A percentile compares a stretch with the other conserved stretches of the same genome.
These are phyloP conservation scores for Sclerotinia spermophila DNA, from an alignment of 2,329 filamentous ascomycete species.

Conservation along the genomic window DNA sequence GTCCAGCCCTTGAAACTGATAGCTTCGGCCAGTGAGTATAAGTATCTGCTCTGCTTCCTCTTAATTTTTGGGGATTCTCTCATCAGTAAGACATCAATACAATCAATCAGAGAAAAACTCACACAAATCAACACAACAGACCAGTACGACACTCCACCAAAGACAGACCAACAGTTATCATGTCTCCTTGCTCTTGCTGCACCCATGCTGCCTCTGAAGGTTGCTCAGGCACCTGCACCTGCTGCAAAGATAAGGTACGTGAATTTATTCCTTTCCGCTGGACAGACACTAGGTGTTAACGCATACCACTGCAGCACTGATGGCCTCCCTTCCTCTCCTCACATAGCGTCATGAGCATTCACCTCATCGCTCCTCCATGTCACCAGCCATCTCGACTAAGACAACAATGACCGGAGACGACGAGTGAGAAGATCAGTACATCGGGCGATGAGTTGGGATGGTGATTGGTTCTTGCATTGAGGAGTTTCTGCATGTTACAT, in stretches of 20 bases:
- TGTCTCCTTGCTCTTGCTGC: constrained; percentile 15
- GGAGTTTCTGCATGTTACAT: background rate
- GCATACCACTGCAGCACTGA: background rate
- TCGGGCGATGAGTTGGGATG: background rate
- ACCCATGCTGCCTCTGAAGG: constrained; percentile 5
- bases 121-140: background rate
- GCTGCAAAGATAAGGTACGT: constrained; percentile 10
- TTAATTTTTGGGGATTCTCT: background rate
- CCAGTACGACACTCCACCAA: background rate
- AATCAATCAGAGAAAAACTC: background rate
- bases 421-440: background rate
- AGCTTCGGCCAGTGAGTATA: background rate
- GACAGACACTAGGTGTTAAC: background rate
- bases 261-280: background rate
- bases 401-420: background rate
- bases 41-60: constrained; percentile 6
- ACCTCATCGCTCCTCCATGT: background rate
- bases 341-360: background rate
- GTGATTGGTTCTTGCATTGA: background rate
- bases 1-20: background rate
- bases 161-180: background rate
- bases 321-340: background rate
- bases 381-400: constrained; percentile 8
- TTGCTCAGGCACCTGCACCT: constrained; percentile 3
- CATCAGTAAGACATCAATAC: background rate